A percentile compares a stretch with the other conserved stretches of the same genome.
These are phyloP conservation scores for Paragyromitra xinjiangensis DNA, from an alignment of 495 filamentous ascomycete species.

Conservation along the genomic window DNA sequence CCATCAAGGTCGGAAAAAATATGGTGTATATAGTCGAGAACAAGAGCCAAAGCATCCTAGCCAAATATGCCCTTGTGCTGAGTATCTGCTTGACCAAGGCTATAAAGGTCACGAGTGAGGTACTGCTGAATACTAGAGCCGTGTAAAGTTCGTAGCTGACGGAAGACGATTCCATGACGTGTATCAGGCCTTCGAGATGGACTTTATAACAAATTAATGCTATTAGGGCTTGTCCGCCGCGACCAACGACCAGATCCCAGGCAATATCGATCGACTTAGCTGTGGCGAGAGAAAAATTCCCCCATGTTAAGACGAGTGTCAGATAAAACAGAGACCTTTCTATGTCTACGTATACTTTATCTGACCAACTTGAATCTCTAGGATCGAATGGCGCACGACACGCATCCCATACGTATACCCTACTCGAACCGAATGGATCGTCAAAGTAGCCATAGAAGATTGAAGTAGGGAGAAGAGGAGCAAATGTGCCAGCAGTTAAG, in stretches of 20 bases:
- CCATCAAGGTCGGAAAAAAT: neutral
- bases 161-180: conserved; percentile 12
- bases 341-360: too few relatives aligned
- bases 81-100: conserved; percentile 2
- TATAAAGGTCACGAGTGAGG: neutral
- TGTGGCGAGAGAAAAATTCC: neutral
- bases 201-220: conserved; percentile 26
- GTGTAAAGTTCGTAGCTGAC: conserved; percentile 29
- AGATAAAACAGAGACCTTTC: neutral
- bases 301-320: neutral
- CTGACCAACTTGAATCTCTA: neutral
- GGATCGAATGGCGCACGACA: too few relatives aligned
- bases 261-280: conserved; percentile 32
- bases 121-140: neutral
- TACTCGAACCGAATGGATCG: too few relatives aligned
- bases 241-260: conserved; percentile 28
- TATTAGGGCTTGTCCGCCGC: conserved; percentile 30
- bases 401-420: too few relatives aligned
- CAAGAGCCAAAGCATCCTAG: neutral
- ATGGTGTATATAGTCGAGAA: neutral
- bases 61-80: neutral
- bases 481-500: neutral
- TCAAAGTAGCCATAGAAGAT: too few relatives aligned
- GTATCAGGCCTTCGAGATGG: neutral
- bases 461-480: too few relatives aligned